A percentile compares a stretch with the other conserved stretches of the same genome.
These are phyloP conservation scores for Stemphylium beticola DNA, from an alignment of 2,329 filamentous ascomycete species.

Conservation along the genomic window DNA sequence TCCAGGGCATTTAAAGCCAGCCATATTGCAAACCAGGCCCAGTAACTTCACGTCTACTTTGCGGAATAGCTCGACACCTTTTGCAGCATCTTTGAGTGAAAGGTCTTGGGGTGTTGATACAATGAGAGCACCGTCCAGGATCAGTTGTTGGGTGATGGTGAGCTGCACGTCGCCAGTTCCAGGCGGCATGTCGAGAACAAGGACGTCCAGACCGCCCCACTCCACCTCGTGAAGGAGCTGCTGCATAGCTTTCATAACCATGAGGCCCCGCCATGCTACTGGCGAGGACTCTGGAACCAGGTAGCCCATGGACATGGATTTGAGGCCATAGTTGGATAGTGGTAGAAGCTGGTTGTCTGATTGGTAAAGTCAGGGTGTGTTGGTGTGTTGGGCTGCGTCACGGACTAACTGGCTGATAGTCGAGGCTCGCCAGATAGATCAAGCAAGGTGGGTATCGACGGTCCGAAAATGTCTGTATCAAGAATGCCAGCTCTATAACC, in stretches of 20 bases:
- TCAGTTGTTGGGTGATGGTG: slow-evolving; percentile 93
- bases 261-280: slow-evolving; percentile 92
- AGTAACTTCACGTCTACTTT: slow-evolving; percentile 80
- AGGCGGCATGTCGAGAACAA: slow-evolving; percentile 90
- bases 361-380: slow-evolving; percentile 10
- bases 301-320: slow-evolving; percentile 99
- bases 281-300: slow-evolving; percentile 79
- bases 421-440: slow-evolving; percentile 80
- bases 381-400: neutral
- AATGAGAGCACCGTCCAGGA: slow-evolving; percentile 85
- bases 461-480: slow-evolving; percentile 96
- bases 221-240: slow-evolving; percentile 95
- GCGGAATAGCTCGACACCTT: slow-evolving; percentile 91
- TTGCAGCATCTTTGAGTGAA: slow-evolving; percentile 87
- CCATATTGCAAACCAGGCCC: slow-evolving; percentile 71
- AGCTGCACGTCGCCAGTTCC: slow-evolving; percentile 96
- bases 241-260: slow-evolving; percentile 97
- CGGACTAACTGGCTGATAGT: slow-evolving; percentile 69
- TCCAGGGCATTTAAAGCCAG: slow-evolving; percentile 46
- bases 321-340: slow-evolving; percentile 91
- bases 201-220: slow-evolving; percentile 86
- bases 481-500: slow-evolving; percentile 86
- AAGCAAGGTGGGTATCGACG: slow-evolving; percentile 89
- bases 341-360: slow-evolving; percentile 82
- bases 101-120: slow-evolving; percentile 94